Percentiles rank a stretch among this genome's conserved stretches.
These are phyloP conservation scores for Telfairia occidentalis DNA, from an alignment of 331 rosid species.

Conservation along the genomic window DNA sequence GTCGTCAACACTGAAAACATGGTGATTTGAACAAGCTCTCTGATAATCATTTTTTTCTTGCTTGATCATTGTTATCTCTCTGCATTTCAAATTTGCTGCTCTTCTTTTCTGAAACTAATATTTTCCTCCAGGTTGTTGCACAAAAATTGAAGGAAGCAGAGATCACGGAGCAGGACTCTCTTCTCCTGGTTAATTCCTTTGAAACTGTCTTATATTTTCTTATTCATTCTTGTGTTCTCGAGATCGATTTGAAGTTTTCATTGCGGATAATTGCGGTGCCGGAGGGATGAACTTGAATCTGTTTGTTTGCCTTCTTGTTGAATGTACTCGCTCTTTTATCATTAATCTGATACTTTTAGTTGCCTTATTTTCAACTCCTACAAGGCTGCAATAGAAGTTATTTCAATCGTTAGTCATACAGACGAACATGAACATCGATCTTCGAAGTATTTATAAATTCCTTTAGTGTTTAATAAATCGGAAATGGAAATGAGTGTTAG, in stretches of 20 bases:
- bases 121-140: slow-evolving; percentile 55
- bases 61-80: slow-evolving; percentile 19
- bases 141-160: slow-evolving; percentile 78
- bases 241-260: background rate
- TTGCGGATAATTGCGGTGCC: background rate
- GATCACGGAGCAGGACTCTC: slow-evolving; percentile 90
- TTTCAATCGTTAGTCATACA: background rate
- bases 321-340: background rate
- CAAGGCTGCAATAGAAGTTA: background rate
- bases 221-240: background rate
- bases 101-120: slow-evolving; percentile 8
- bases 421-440: background rate
- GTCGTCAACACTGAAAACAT: slow-evolving; percentile 17
- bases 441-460: background rate
- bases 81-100: background rate
- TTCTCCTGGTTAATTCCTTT: slow-evolving; percentile 60
- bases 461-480: too few relatives aligned
- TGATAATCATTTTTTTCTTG: slow-evolving; percentile 4
- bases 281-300: background rate
- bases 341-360: background rate
- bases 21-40: slow-evolving; percentile 24
- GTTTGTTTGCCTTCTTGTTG: background rate
- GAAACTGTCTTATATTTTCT: slow-evolving; percentile 5
- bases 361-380: background rate
- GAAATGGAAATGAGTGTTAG: background rate